Evolutionary conservation across 2,329 filamentous ascomycete genomes (phyloP), one percentile per base, ranked within the genome.

Genomic region (Fusarium sp.): DNA sequence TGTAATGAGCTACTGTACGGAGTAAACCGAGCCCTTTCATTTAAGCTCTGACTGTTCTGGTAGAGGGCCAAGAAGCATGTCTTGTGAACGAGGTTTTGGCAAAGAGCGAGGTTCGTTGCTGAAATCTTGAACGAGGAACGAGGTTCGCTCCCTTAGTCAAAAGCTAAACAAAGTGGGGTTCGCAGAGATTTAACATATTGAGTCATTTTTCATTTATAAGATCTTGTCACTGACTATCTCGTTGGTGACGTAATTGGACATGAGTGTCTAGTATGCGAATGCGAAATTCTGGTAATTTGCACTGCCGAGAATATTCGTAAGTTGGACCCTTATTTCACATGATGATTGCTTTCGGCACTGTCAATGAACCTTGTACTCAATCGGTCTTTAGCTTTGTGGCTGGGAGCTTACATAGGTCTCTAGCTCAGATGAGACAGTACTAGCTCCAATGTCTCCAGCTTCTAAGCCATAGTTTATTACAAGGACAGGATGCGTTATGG

Each of bases 111-210:
- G 24, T 8, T 56, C 52, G 26, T 44, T 30, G 11, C 8, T 32
- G 22, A 14, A 26, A 2, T 24, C 0, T 11, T 44, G 18, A 56
- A 32, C 52, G 52, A 56, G 9, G 36, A 56, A 32, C 38, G 52
- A 56, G 52, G 26, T 14, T 32, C 52, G 38, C 13, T 56, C 28
- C 2, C 38, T 44, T 44, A 24, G 52, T 42, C 12, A 0, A 42
- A 56, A 24, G 10, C 10, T 15, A 1, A 12, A 20, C 2, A 24
- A 5, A n/a, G 52, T 11, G 52, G 38, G 38, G 38, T 15, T 15
- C 0, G 0, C 5, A 30, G 26, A 30, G 4, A 32, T 42, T 24
- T 24, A 12, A 6, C 3, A 0, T 30, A 4, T 8, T 8, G 26
- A 42, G 24, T 44, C 22, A 14, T 9, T 6, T 24, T 15, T n/a